These are phyloP conservation scores for Amanita brunnescens DNA, from an alignment of 768 basidiomycete species.

Conservation along the genomic window DNA sequence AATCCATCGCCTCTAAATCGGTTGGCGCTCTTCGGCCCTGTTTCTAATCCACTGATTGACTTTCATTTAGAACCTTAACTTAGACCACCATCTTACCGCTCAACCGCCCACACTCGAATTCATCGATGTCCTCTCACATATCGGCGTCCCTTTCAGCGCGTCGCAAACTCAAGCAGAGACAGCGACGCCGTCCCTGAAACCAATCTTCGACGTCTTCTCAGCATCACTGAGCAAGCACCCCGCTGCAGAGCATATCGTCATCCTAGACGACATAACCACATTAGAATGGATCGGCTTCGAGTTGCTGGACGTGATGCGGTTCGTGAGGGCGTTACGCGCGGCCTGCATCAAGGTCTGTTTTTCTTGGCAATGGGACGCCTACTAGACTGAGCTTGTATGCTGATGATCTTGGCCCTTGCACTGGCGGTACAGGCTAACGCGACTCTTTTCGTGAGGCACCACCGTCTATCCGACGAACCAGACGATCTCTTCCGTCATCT, in stretches of 20 bases:
- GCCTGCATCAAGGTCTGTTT: conserved; percentile 45
- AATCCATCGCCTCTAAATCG: conserved; percentile 51
- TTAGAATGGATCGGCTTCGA: conserved; percentile 68
- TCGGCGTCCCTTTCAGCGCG: too few species aligned
- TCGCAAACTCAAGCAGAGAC: too few species aligned
- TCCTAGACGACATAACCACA: conserved; percentile 62
- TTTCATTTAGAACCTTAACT: too few species aligned
- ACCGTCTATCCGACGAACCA: conserved; percentile 45
- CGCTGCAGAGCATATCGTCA: conserved; percentile 21
- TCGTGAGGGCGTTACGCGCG: conserved; percentile 50
- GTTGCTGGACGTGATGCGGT: conserved; percentile 40
- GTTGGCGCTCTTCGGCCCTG: conserved; percentile 27
- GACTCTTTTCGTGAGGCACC: conserved; percentile 57
- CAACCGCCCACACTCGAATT: too few species aligned
- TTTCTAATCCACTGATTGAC: too few species aligned
- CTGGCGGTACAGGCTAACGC: conserved; percentile 34
- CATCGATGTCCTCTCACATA: too few species aligned
- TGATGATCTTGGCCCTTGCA: not conserved
- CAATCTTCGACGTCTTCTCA: too few species aligned
- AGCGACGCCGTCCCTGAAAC: too few species aligned
- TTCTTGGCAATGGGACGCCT: too few species aligned
- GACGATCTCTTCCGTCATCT: conserved; percentile 54
- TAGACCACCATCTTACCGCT: too few species aligned
- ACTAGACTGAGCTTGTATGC: not conserved
- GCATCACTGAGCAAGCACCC: too few species aligned